Evolutionary conservation across 257 asterid species (phyloP).

Genomic region (Parsonsia alboflavescens): DNA sequence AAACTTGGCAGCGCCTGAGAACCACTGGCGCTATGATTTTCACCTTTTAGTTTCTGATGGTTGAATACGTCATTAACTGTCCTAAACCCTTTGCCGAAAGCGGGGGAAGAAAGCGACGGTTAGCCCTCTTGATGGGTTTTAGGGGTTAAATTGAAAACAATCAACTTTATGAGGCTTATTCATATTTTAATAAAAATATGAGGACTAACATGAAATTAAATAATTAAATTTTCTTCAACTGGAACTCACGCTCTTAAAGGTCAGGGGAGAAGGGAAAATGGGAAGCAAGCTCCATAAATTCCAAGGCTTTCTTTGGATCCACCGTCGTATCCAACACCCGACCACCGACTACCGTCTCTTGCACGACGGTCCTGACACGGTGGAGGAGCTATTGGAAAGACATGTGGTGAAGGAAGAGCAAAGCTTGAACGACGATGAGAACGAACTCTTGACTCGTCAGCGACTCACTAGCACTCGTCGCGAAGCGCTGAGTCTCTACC

Average conservation of each 20-base stretch:
- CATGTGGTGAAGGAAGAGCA: conserved; percentile 56
- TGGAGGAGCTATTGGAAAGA: conserved; percentile 83
- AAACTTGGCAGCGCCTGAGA: not conserved
- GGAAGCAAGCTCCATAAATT: conserved; percentile 23
- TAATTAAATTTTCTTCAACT: not conserved
- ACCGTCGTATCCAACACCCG: conserved; percentile 14
- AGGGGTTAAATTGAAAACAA: too few species aligned
- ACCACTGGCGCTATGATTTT: not conserved
- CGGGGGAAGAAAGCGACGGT: not conserved
- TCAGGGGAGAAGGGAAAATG: conserved; percentile 21
- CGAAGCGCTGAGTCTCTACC: conserved; percentile 79
- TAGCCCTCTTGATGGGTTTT: not conserved
- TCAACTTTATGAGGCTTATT: too few species aligned
- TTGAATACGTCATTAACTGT: not conserved
- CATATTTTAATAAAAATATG: not conserved
- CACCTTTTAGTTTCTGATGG: not conserved
- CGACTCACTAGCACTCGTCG: conserved; percentile 82
- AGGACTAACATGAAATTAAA: not conserved
- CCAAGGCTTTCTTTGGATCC: conserved; percentile 28
- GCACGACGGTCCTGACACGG: conserved; percentile 85
- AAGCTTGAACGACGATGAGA: conserved; percentile 53
- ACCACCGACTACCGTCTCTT: conserved; percentile 25
- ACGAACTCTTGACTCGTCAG: conserved; percentile 49
- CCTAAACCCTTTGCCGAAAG: not conserved
- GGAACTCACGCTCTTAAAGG: not conserved